Evolutionary conservation across 2,329 filamentous ascomycete species (phyloP).

Genomic region (Pseudofabraea citricarpa): DNA sequence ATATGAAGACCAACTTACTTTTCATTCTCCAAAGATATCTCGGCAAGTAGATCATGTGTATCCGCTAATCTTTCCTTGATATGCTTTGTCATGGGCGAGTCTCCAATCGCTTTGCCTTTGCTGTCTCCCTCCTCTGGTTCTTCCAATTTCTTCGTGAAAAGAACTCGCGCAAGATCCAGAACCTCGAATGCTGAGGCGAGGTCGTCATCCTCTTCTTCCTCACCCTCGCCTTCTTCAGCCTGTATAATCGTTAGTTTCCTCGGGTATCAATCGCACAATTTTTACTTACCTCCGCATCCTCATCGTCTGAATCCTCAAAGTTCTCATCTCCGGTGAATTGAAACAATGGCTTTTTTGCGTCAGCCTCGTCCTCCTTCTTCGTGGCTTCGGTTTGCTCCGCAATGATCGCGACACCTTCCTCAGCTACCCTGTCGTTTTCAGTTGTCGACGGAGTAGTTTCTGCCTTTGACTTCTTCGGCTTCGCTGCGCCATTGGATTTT

Average conservation of each 20-base stretch:
- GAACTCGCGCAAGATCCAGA: slow-evolving; percentile 71
- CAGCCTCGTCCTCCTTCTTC: slow-evolving; percentile 32
- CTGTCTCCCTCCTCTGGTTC: slow-evolving; percentile 36
- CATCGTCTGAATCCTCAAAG: slow-evolving; percentile 78
- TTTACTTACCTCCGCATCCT: slow-evolving; percentile 51
- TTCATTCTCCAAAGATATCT: slow-evolving; percentile 97
- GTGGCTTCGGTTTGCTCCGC: slow-evolving; percentile 23
- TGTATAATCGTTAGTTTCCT: slow-evolving; percentile 35
- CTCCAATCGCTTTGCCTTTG: slow-evolving; percentile 40
- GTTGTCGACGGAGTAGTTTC: slow-evolving; percentile 27
- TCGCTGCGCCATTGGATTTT: slow-evolving; percentile 37
- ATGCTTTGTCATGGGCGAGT: slow-evolving; percentile 43
- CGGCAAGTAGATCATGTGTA: slow-evolving; percentile 87
- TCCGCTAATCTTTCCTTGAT: slow-evolving; percentile 86
- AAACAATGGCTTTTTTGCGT: slow-evolving; percentile 71
- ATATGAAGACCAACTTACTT: slow-evolving; percentile 49
- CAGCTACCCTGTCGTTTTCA: slow-evolving; percentile 36
- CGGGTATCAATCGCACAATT: slow-evolving; percentile 38
- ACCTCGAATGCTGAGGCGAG: slow-evolving; percentile 78
- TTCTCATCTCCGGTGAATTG: slow-evolving; percentile 94
- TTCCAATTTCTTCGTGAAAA: slow-evolving; percentile 55
- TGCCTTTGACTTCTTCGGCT: slow-evolving; percentile 29
- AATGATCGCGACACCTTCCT: slow-evolving; percentile 39
- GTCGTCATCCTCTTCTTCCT: slow-evolving; percentile 64
- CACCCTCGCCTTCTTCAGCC: slow-evolving; percentile 35